A percentile compares a stretch with the other conserved stretches of the same genome.
Conservation (phyloP, 1,284 basidiomycete species). For the Leccinum pachyderme region DNA sequence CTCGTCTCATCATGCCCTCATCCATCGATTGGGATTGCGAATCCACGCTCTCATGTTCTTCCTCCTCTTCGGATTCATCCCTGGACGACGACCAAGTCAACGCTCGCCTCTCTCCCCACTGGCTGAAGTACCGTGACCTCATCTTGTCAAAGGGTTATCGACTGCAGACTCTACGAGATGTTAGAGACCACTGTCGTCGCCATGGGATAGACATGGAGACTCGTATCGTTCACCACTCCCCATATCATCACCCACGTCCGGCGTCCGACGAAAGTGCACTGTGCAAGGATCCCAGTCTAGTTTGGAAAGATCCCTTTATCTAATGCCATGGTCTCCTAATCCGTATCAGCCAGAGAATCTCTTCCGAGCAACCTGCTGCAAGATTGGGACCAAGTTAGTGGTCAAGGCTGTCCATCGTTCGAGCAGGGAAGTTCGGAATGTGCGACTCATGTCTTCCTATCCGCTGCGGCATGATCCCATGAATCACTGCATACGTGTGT, state of each 20-base stretch:
- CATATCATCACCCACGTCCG: conserved; percentile 37
- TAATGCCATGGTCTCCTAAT: conserved; percentile 7
- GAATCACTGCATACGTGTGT: conserved; percentile 75
- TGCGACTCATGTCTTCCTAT: conserved; percentile 52
- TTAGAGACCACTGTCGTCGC: conserved; percentile 37
- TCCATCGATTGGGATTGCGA: conserved; percentile 34
- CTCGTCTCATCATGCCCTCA: conserved; percentile 17
- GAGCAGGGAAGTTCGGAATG: conserved; percentile 61
- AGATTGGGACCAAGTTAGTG: conserved; percentile 53
- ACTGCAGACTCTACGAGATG: conserved; percentile 67
- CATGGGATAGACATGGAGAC: conserved; percentile 2
- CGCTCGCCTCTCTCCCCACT: conserved; percentile 54
- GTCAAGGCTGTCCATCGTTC: conserved; percentile 63
- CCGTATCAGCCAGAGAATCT: conserved; percentile 59
- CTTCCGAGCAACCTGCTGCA: conserved; percentile 58
- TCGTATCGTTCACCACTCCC: conserved; percentile 30
- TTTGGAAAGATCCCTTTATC: conserved; percentile 33
- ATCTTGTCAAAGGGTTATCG: conserved; percentile 53
- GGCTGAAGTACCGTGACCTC: conserved; percentile 52
- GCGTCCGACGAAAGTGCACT: conserved; percentile 53
- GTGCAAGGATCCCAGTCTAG: conserved; percentile 68
- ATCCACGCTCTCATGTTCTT: conserved; percentile 25
- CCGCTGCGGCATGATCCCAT: conserved; percentile 53
- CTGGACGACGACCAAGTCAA: conserved; percentile 65
- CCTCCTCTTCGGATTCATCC: conserved; percentile 48